Evolutionary conservation across 2,329 filamentous ascomycete species (phyloP), one percentile per base, ranked within the genome.

Genomic region (Fusarium oligoseptatum): DNA sequence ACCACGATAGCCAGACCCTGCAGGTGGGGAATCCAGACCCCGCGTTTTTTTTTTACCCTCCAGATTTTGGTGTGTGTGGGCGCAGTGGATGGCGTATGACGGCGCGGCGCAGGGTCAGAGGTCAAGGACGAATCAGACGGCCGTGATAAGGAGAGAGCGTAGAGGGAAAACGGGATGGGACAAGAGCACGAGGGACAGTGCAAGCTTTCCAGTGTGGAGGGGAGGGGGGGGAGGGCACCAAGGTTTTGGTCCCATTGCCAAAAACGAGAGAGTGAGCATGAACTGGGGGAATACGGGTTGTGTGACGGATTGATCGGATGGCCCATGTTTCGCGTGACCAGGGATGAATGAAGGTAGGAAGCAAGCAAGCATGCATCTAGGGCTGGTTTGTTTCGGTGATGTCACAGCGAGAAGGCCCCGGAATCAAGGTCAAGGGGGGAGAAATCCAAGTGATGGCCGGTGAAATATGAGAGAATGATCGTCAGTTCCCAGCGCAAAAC

Each of bases 371-470:
- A 55, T 27, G 55, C 34, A 45, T 34, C 43, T 48, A 48, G 43
- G 22, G 22, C 43, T 50, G 39, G 27, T 17, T 20, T 63, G 10
- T 39, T 41, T 68, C 27, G 15, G 85, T 77, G 41, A 87, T 80
- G 69, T 88, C 84, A 17, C 84, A 84, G 12, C 85, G 72, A 14
- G 56, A 34, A 43, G 37, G 20, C 39, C 39, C 32, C 17, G 63
- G 29, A 63, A 72, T 34, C 72, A 74, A 72, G 72, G 60, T 61
- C 63, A 52, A 45, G 56, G n/a, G 24, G 24, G 27, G 63, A 41
- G n/a, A 58, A 50, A 52, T 55, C 39, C 11, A 39, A 68, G 41
- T 36, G 45, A n/a, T 39, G 17, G 8, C 36, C 17, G n/a, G 55
- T 36, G 36, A 63, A 14, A 15, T 14, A 20, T 39, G 56, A 27